Evolutionary conservation across 2,329 filamentous ascomycete genomes (phyloP).

Genomic region (Mycosphaerella sp.): DNA sequence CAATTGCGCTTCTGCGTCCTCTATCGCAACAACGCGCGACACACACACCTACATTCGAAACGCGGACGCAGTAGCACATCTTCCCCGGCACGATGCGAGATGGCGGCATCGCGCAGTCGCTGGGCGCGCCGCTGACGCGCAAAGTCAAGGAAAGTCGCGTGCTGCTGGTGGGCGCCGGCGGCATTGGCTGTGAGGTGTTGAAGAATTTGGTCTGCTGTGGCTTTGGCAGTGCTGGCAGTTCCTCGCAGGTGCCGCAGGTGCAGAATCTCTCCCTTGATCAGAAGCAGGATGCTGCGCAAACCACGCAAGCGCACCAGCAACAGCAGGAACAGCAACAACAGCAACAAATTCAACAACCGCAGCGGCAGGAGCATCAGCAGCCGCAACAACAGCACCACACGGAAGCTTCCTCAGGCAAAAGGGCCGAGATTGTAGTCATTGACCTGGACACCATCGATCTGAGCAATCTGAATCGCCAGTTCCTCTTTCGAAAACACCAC

Average conservation of each 20-base stretch:
- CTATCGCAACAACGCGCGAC: not conserved
- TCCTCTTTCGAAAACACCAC: constrained; percentile 91
- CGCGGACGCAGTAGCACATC: not conserved
- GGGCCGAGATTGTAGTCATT: constrained; percentile 74
- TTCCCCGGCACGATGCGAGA: constrained; percentile 41
- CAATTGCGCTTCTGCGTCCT: no score
- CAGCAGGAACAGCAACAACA: no score
- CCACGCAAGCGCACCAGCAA: not conserved
- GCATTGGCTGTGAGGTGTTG: constrained; percentile 93
- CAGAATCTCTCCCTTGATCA: not conserved
- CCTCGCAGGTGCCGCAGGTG: not conserved
- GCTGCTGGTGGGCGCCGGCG: constrained; percentile 90
- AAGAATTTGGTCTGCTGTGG: constrained; percentile 92
- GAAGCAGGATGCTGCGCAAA: constrained; percentile 5
- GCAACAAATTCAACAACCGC: not conserved
- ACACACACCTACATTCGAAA: not conserved
- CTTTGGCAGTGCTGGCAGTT: constrained; percentile 53
- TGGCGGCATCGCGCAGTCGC: constrained; percentile 53
- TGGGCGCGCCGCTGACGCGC: constrained; percentile 57
- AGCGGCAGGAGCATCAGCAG: no score
- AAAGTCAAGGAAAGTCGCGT: constrained; percentile 41
- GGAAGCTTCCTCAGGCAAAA: constrained; percentile 10
- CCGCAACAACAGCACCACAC: not conserved
- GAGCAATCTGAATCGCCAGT: constrained; percentile 95
- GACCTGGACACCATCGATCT: constrained; percentile 98